Evolutionary conservation across 116 monocot genomes (phyloP).

Genomic region (Trichopus zeylanicus): DNA sequence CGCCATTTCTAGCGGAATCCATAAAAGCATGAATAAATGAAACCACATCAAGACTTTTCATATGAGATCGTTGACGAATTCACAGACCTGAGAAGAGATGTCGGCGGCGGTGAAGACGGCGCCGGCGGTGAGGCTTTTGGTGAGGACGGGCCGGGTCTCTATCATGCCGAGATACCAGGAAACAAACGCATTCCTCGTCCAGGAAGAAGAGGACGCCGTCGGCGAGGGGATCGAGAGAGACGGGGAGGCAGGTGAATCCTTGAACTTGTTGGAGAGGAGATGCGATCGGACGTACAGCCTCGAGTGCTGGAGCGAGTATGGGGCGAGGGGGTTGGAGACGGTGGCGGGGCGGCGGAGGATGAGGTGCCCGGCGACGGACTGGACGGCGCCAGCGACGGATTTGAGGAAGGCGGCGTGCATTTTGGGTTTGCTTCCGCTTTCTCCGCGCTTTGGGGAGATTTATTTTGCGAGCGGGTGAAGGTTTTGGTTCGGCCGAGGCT

Average conservation of each 20-base stretch:
- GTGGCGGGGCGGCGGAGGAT: neutral
- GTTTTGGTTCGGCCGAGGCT: no score
- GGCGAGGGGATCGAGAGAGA: slow-evolving; percentile 4
- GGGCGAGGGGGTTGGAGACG: neutral
- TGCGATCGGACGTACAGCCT: slow-evolving; percentile 5
- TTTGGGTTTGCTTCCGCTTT: no score
- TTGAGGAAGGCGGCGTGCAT: neutral
- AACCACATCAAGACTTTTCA: neutral
- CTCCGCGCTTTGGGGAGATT: neutral
- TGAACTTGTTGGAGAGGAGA: slow-evolving; percentile 17
- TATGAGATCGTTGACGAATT: neutral
- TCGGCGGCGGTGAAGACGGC: slow-evolving; percentile 69
- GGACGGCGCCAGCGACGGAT: neutral
- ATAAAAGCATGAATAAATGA: no score
- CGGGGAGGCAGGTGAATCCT: neutral
- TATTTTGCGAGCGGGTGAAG: neutral
- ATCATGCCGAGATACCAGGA: slow-evolving; percentile 84
- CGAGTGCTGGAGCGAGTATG: neutral
- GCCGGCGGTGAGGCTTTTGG: slow-evolving; percentile 81
- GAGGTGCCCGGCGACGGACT: neutral
- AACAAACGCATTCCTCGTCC: slow-evolving; percentile 41
- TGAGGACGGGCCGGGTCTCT: slow-evolving; percentile 56
- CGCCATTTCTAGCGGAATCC: no score
- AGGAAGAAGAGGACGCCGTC: slow-evolving; percentile 3
- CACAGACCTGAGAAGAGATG: slow-evolving; percentile 64